A percentile compares a stretch with the other conserved stretches of the same genome.
Evolutionary conservation across 805 yeast genomes (phyloP).

Genomic region (Ogataea pilisensis): DNA sequence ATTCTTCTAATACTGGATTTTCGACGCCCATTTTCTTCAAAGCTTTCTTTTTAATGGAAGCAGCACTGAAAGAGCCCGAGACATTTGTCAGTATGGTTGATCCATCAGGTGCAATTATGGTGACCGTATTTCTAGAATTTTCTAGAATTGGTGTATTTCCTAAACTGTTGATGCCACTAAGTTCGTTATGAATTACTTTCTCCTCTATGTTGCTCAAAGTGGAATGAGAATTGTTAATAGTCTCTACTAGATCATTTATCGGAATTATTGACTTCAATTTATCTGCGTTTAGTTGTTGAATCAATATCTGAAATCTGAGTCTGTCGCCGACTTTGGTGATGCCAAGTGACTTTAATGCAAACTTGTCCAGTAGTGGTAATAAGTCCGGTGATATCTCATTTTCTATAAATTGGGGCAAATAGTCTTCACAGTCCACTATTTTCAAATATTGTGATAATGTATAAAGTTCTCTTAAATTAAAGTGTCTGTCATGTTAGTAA

Average conservation of each 20-base stretch:
- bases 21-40: conserved; percentile 52
- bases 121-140: conserved; percentile 33
- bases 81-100: conserved; percentile 63
- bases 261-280: conserved; percentile 20
- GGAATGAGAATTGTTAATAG: conserved; percentile 13
- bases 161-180: background rate
- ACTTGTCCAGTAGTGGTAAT: conserved; percentile 56
- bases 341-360: conserved; percentile 68
- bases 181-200: conserved; percentile 1
- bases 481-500: conserved; percentile 1
- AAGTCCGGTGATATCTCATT: conserved; percentile 56
- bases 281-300: conserved; percentile 42
- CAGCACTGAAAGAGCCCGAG: conserved; percentile 76
- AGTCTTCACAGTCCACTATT: conserved; percentile 26
- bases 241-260: conserved; percentile 15
- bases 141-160: conserved; percentile 3
- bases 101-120: conserved; percentile 75
- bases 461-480: conserved; percentile 13
- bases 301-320: conserved; percentile 57
- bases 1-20: conserved; percentile 39
- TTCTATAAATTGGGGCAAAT: conserved; percentile 29
- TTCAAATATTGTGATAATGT: conserved; percentile 18
- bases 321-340: conserved; percentile 80
- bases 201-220: conserved; percentile 17
- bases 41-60: conserved; percentile 67